Conservation (phyloP, 2,329 filamentous ascomycete genomes). For the Knufia fluminis region DNA sequence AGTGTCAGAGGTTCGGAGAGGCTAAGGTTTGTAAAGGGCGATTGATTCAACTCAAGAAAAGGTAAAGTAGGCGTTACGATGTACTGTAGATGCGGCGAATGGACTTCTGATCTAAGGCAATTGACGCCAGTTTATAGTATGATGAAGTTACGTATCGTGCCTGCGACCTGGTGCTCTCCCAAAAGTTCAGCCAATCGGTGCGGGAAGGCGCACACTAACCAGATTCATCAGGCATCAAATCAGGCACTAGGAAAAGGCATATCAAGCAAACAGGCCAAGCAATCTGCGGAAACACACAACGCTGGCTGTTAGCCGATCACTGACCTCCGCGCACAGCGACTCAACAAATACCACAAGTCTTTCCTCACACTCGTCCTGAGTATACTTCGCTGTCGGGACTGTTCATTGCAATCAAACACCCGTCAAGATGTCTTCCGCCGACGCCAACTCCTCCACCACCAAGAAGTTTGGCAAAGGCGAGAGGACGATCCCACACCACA, state of each 20-base stretch:
- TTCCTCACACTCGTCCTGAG: constrained; percentile 3
- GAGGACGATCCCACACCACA: constrained; percentile 76
- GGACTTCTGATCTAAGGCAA: neutral
- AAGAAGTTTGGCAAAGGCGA: constrained; percentile 98
- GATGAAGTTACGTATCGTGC: constrained; percentile 1
- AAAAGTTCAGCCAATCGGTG: neutral
- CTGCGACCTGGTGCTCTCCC: neutral
- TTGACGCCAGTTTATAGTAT: neutral
- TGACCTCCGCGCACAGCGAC: neutral
- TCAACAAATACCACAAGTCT: constrained; percentile 5
- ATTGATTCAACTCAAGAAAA: no score
- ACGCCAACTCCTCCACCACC: constrained; percentile 45
- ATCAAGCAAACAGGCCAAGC: constrained; percentile 2
- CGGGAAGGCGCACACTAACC: no score
- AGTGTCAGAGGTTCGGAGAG: constrained; percentile 7
- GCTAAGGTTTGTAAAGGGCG: no score
- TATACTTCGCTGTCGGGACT: constrained; percentile 7
- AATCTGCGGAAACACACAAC: neutral
- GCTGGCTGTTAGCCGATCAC: neutral
- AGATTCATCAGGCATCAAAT: no score
- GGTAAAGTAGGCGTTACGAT: no score
- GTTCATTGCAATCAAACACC: constrained; percentile 28
- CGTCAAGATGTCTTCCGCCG: constrained; percentile 47
- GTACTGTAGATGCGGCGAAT: neutral
- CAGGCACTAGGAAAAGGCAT: neutral